Evolutionary conservation across 2,329 filamentous ascomycete genomes (phyloP).

Genomic region (Apiospora phragmitis): DNA sequence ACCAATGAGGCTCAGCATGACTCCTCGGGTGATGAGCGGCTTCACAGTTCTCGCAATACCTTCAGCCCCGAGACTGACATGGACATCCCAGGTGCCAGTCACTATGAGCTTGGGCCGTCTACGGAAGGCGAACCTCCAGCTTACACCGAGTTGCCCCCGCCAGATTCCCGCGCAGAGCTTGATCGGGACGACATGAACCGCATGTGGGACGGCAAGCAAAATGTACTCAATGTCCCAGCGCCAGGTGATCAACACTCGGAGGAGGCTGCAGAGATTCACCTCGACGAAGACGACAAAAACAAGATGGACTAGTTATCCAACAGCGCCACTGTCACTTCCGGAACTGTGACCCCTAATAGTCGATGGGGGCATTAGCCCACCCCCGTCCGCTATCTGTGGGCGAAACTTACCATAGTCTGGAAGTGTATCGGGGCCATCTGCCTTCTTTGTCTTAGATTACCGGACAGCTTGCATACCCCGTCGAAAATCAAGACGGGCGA

Average conservation of each 20-base stretch:
- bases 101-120: slow-evolving; percentile 27
- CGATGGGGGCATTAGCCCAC: background rate
- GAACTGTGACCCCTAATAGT: background rate
- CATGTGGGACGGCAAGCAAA: slow-evolving; percentile 36
- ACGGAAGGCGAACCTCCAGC: slow-evolving; percentile 19
- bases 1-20: slow-evolving; percentile 40
- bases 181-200: slow-evolving; percentile 32
- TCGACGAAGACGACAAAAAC: slow-evolving; percentile 42
- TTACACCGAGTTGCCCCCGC: slow-evolving; percentile 21
- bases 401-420: background rate
- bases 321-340: background rate
- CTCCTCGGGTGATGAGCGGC: slow-evolving; percentile 35
- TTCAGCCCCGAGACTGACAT: slow-evolving; percentile 24
- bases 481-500: background rate
- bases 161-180: slow-evolving; percentile 19
- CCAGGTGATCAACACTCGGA: slow-evolving; percentile 39
- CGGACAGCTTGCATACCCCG: too few relatives aligned
- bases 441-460: background rate
- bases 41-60: slow-evolving; percentile 25
- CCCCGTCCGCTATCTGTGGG: background rate
- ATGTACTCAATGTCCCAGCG: slow-evolving; percentile 41
- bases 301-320: slow-evolving; percentile 16
- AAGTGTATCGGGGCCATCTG: background rate
- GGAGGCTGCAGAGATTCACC: slow-evolving; percentile 51
- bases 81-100: slow-evolving; percentile 28